Evolutionary conservation across 1,139 yeast genomes (phyloP).

Genomic region (Scheffersomyces stambukii): DNA sequence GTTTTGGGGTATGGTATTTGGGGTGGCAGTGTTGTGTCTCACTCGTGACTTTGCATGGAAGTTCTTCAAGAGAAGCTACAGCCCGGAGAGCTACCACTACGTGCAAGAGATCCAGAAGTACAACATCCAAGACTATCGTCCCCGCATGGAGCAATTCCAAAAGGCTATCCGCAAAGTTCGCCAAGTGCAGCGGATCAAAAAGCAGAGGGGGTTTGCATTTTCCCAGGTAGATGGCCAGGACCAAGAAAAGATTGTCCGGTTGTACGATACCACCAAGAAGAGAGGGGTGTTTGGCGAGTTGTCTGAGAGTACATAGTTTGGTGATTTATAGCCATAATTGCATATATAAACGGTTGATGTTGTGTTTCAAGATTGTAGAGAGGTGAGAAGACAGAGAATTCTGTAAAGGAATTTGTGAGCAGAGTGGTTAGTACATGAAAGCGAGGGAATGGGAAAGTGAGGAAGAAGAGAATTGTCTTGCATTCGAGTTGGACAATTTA

Average conservation of each 20-base stretch:
- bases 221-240: slow-evolving; percentile 94
- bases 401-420: too few relatives aligned
- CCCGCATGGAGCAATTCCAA: slow-evolving; percentile 94
- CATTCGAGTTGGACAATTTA: too few relatives aligned
- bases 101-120: slow-evolving; percentile 97
- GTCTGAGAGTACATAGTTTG: slow-evolving; percentile 15
- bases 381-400: too few relatives aligned
- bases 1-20: slow-evolving; percentile 82
- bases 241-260: slow-evolving; percentile 85
- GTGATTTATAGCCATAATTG: too few relatives aligned
- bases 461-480: too few relatives aligned
- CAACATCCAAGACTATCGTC: slow-evolving; percentile 89
- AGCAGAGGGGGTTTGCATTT: slow-evolving; percentile 97
- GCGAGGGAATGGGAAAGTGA: too few relatives aligned
- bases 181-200: slow-evolving; percentile 96
- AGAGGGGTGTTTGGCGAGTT: slow-evolving; percentile 52
- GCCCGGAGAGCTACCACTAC: slow-evolving; percentile 88
- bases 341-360: not conserved
- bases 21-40: slow-evolving; percentile 74
- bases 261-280: slow-evolving; percentile 86
- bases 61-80: slow-evolving; percentile 85
- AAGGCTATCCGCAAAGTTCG: slow-evolving; percentile 95
- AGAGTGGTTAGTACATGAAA: too few relatives aligned
- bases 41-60: slow-evolving; percentile 92
- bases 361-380: too few relatives aligned